Conservation (phyloP, 345 rosid species). For the Diplotaxis tenuifolia region DNA sequence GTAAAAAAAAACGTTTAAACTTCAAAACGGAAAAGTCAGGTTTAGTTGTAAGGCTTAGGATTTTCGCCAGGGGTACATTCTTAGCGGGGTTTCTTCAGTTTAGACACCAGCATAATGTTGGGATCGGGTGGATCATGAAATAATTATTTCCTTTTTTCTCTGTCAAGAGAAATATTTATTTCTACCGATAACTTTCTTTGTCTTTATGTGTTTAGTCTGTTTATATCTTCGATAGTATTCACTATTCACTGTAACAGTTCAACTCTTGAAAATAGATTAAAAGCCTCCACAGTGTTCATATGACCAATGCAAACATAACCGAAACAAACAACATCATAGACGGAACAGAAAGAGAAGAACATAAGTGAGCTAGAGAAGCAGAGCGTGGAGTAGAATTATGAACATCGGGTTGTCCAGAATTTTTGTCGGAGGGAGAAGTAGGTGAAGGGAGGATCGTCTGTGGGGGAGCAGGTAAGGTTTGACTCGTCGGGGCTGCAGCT, state of each 20-base stretch:
- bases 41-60: background rate
- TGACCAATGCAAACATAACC: slow-evolving; percentile 22
- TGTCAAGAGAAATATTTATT: too few species aligned
- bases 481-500: slow-evolving; percentile 32
- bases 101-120: background rate
- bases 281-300: background rate
- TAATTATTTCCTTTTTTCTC: background rate
- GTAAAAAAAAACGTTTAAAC: too few species aligned
- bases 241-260: background rate
- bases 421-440: slow-evolving; percentile 33
- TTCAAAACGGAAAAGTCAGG: too few species aligned
- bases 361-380: slow-evolving; percentile 31
- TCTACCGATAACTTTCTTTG: background rate
- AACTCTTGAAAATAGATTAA: slow-evolving; percentile 3
- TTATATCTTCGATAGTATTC: background rate
- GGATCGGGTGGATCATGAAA: background rate
- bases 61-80: background rate
- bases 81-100: background rate
- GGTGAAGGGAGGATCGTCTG: slow-evolving; percentile 38
- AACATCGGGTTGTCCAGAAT: slow-evolving; percentile 34
- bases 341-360: slow-evolving; percentile 19
- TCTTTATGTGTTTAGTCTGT: background rate
- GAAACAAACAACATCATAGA: slow-evolving; percentile 24
- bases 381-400: slow-evolving; percentile 36
- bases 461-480: slow-evolving; percentile 35